These are phyloP conservation scores for Anthostomella pinea DNA, from an alignment of 2,329 filamentous ascomycete genomes.

Conservation along the genomic window DNA sequence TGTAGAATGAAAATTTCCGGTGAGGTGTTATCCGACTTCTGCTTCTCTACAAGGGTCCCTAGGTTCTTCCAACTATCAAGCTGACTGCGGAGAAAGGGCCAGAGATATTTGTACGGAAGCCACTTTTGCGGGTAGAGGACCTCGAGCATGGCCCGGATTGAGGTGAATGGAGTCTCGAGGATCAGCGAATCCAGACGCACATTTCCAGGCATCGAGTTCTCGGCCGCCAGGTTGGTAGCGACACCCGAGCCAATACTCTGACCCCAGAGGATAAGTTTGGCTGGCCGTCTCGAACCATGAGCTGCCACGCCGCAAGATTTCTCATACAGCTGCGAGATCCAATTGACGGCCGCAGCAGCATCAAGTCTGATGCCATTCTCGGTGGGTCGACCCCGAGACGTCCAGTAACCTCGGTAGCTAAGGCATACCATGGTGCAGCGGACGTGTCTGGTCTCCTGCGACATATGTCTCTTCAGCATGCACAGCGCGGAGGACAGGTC, in stretches of 20 bases:
- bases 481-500: conserved; percentile 53
- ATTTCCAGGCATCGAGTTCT: conserved; percentile 35
- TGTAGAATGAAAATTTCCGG: conserved; percentile 50
- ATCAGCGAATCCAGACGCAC: conserved; percentile 51
- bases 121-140: conserved; percentile 75
- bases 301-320: conserved; percentile 11
- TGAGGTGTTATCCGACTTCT: conserved; percentile 19
- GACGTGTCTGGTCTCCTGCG: conserved; percentile 27
- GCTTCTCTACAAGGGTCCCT: conserved; percentile 36
- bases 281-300: conserved; percentile 9
- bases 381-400: conserved; percentile 66
- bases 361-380: conserved; percentile 70
- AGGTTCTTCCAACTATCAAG: conserved; percentile 55
- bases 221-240: conserved; percentile 58
- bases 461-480: conserved; percentile 38
- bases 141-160: conserved; percentile 66
- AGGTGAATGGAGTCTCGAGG: conserved; percentile 74
- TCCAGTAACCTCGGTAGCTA: conserved; percentile 76
- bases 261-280: conserved; percentile 64
- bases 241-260: conserved; percentile 75
- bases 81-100: conserved; percentile 68
- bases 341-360: conserved; percentile 60
- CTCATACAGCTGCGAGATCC: conserved; percentile 50
- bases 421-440: conserved; percentile 52
- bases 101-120: conserved; percentile 73